Evolutionary conservation across 495 filamentous ascomycete species (phyloP), one percentile per base, ranked within the genome.

Genomic region (Tuber indicum): DNA sequence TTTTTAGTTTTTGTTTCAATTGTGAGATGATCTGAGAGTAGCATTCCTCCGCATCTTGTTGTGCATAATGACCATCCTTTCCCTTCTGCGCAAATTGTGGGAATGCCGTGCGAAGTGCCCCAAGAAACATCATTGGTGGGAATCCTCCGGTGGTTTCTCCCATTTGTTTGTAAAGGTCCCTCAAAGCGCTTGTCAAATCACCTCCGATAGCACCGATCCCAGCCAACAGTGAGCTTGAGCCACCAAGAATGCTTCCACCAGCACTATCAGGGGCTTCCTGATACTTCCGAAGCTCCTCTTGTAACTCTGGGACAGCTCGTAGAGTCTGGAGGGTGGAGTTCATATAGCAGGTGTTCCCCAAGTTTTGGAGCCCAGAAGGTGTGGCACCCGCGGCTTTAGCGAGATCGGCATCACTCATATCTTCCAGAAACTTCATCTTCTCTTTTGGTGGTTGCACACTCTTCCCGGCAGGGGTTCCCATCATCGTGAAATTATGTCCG

Each of bases 281-380:
- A 85, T 98, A 97, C 77, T 87, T 88, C 49, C 84, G 81, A 26
- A 99, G 88, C 83, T 94, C 91, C 49, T 92, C 87, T 81, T 97
- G 93, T 42, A 99, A 88, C 85, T 99, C 96, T 0, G 96, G 96
- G 74, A 99, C 92, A 77, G 92, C 88, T 75, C 93, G 90, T 75
- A 99, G 86, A 7, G 93, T 90, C 84, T 99, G 96, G 36, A 99
- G 88, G 0, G 96, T 98, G 39, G 96, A 94, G 87, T 99, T 99
- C 83, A 98, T 90, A 84, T 99, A 99, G 87, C 96, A 99, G 2
- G 96, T 98, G 83, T 99, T 99, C 41, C 96, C 96, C 77, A 97
- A 86, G 81, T 99, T 99, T 83, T 94, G 89, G 77, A 99, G 84
- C 45, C 96, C 96, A 75, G 96, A 93, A 19, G 96, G 96, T 71